Base-by-base conservation (phyloP, 2,329 filamentous ascomycete genomes). In the Aspergillus alliaceus region DNA sequence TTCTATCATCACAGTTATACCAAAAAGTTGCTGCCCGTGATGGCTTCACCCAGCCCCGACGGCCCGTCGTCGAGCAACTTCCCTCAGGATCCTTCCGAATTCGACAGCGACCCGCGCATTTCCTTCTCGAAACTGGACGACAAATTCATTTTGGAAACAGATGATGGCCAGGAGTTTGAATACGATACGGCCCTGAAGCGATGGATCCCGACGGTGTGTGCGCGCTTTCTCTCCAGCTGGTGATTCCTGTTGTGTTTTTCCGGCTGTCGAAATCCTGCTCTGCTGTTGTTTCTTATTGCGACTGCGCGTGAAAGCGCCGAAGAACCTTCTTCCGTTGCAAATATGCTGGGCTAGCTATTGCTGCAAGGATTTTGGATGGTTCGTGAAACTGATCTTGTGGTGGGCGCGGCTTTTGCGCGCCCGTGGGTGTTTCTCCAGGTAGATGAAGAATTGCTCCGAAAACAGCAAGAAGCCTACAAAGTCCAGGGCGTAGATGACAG, bases 101-200 rank as follows among this genome's bases (percentile, higher is more conserved):
- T 96, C 71, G 87, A 89, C 66, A 78, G 78, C 57, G 92, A 96
- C 71, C 84, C 90, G 27, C 89, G 93, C 65, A 90, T 96, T 69
- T 93, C 91, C 6, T 96, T 89, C 77, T 93, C 90, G n/a, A 90
- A 85, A 71, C 81, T 91, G 59, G 89, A 93, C 75, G 82, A 86
- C 69, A 93, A 91, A 71, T 93, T 88, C 77, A 85, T 95, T 53
- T 86, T 95, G 7, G 92, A 96, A 60, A 89, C 90, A 56, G 90
- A 92, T 48, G 87, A 95, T 70, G 91, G 91, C 52, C 84, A 86
- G 59, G 93, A 96, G 73, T 96, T 88, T 77, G 90, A 93, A 72
- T 97, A 89, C 77, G 87, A 96, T 74, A 76, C 83, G 50, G 82
- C 80, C 51, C 76, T 87, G 64, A 87, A 85, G 76, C 84, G 86